Base-by-base conservation (phyloP, 2,329 filamentous ascomycete species). In the Epichloe hybrida region DNA sequence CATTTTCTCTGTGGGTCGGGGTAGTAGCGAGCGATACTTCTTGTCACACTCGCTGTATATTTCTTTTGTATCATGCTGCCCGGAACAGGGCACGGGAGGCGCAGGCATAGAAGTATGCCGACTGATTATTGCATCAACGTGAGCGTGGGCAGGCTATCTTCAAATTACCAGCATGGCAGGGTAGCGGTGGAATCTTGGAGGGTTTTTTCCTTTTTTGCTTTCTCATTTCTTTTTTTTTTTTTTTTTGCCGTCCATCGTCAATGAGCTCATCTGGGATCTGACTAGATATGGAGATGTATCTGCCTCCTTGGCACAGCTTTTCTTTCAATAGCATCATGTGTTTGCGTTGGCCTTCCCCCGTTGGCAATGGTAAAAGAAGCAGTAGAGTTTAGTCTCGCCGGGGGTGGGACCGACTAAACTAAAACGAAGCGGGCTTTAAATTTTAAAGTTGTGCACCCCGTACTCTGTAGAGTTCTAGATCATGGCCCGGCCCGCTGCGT, bases 131-230 rank as follows among this genome's bases (percentile, higher is more conserved):
- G 39, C 39, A 43, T 43, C 9, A 49, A 44, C 12, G 38, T 41
- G 34, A 37, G 48, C 48, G 39, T 20, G 34, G 48, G 48, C 12
- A 41, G 48, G 40, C 48, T 49, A 37, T 49, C 12, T 49, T 17
- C 7, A 36, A 21, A 38, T 48, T 20, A 7, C 9, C 7, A n/a
- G 39, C 12, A 37, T 44, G 9, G 8, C 21, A 41, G 46, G 23
- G 20, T 13, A 13, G 23, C 15, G 21, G 20, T 20, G 43, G 45
- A 17, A 23, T 27, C 13, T 39, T 39, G 34, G 41, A n/a, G 41
- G 35, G 15, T 5, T 5, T 41, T 41, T 41, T n/a, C n/a, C 17
- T 17, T 17, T 17, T 17, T 17, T 1, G n/a, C n/a, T n/a, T n/a
- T n/a, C n/a, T n/a, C n/a, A n/a, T n/a, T n/a, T 2, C 17, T 41